A percentile compares a stretch with the other conserved stretches of the same genome.
Conservation (phyloP, 108 stramenopile species). For the Nannochloropsis oceanica region DNA sequence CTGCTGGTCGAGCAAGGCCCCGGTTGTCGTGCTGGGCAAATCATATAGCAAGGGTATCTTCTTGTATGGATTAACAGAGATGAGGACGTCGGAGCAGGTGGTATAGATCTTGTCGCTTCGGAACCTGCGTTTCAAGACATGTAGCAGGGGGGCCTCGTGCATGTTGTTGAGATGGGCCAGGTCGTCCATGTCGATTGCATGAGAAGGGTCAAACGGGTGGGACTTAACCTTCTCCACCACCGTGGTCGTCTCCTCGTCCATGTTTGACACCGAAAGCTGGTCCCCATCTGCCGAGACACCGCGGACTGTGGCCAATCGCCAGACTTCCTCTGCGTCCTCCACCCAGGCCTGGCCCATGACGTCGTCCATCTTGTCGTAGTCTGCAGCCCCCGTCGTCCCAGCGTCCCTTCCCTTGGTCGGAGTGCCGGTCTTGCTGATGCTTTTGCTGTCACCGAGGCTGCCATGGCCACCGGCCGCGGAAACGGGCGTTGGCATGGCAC, state of each 20-base stretch:
- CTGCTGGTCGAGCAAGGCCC: not conserved
- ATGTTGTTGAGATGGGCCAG: slow-evolving; percentile 45
- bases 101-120: slow-evolving; percentile 75
- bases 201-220: slow-evolving; percentile 42
- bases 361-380: not conserved
- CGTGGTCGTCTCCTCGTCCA: not conserved
- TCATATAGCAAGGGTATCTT: slow-evolving; percentile 42
- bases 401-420: not conserved
- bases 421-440: not conserved
- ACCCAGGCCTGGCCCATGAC: slow-evolving; percentile 3
- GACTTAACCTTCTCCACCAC: not conserved
- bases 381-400: not conserved
- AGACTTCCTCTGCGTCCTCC: not conserved
- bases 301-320: slow-evolving; percentile 1
- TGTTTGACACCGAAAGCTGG: not conserved
- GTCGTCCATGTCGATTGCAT: slow-evolving; percentile 39
- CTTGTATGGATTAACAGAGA: slow-evolving; percentile 90
- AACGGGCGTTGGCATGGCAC: not conserved
- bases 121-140: slow-evolving; percentile 40
- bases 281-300: slow-evolving; percentile 3
- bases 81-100: slow-evolving; percentile 93
- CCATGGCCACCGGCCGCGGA: not conserved
- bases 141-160: slow-evolving; percentile 48
- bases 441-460: not conserved
- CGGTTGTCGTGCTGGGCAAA: not conserved